phyloP scores from a whole-genome alignment of 169 alveolate species.

The Fabrea salina region DNA sequence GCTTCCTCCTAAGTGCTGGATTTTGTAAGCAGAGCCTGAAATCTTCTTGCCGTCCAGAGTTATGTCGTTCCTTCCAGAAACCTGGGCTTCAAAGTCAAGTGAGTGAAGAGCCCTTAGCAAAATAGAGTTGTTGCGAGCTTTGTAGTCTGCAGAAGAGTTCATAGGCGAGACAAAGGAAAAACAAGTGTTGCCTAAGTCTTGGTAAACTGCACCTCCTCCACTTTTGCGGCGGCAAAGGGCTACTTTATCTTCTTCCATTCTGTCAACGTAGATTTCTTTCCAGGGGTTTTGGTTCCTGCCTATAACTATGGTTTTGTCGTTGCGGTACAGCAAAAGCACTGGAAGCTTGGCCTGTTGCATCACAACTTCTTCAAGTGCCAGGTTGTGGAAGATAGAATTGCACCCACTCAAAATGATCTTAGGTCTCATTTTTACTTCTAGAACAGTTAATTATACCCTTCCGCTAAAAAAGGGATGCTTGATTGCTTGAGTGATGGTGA shows the following conservation, averaged over 20 bases:
- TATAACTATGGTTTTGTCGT: slow-evolving; percentile 87
- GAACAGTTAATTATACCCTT: too few relatives aligned
- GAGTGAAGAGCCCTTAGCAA: slow-evolving; percentile 68
- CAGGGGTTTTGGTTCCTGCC: slow-evolving; percentile 94
- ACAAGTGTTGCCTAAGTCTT: slow-evolving; percentile 87
- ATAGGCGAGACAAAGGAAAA: slow-evolving; percentile 82
- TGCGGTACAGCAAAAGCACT: slow-evolving; percentile 89
- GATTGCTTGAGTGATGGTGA: slow-evolving; percentile 42
- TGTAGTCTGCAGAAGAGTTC: slow-evolving; percentile 42
- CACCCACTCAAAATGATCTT: not conserved
- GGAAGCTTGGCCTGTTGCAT: slow-evolving; percentile 52
- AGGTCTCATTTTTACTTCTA: slow-evolving; percentile 25
- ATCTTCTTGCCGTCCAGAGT: slow-evolving; percentile 78
- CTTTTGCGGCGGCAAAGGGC: slow-evolving; percentile 88
- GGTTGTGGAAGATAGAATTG: not conserved
- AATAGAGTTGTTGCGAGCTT: slow-evolving; percentile 61
- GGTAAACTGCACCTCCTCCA: slow-evolving; percentile 97
- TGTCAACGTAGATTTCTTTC: slow-evolving; percentile 90
- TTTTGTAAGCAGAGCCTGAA: slow-evolving; percentile 91
- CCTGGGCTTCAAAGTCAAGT: slow-evolving; percentile 68
- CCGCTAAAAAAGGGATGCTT: too few relatives aligned
- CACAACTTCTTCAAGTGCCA: slow-evolving; percentile 14
- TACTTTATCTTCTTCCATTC: slow-evolving; percentile 79
- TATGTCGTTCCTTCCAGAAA: slow-evolving; percentile 90
- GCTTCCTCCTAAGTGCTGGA: slow-evolving; percentile 55